Conservation (phyloP, 1,284 basidiomycete species). For the Ganoderma lingzhi region DNA sequence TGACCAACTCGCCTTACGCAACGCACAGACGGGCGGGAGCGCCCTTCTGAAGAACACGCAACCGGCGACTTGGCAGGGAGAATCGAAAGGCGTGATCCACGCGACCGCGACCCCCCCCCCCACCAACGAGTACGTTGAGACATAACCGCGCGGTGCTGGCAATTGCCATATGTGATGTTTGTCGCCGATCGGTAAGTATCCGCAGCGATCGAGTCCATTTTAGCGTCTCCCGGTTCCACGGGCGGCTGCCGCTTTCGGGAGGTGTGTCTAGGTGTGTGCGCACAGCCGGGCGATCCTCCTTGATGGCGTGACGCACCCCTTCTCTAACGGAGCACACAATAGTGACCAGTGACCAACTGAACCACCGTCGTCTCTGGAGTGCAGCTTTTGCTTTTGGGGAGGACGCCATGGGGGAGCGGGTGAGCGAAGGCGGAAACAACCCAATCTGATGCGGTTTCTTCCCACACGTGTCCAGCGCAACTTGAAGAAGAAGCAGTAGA, state of each 20-base stretch:
- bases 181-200: background rate
- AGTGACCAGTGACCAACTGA: no score
- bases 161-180: background rate
- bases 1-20: background rate
- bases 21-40: background rate
- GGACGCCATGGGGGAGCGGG: background rate
- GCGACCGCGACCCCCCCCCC: no score
- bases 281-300: conserved; percentile 1
- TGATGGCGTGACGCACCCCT: background rate
- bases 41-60: background rate
- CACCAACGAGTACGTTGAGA: background rate
- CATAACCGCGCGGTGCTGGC: background rate
- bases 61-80: background rate
- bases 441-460: background rate
- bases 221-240: background rate
- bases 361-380: no score
- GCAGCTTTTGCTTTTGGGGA: background rate
- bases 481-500: background rate
- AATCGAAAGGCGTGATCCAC: no score
- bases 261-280: background rate
- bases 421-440: background rate
- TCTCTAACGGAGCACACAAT: no score
- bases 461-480: background rate
- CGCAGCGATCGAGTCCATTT: conserved; percentile 4
- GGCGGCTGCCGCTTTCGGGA: conserved; percentile 1